phyloP scores from a whole-genome alignment of 768 basidiomycete genomes.

The Zangia roseola region DNA sequence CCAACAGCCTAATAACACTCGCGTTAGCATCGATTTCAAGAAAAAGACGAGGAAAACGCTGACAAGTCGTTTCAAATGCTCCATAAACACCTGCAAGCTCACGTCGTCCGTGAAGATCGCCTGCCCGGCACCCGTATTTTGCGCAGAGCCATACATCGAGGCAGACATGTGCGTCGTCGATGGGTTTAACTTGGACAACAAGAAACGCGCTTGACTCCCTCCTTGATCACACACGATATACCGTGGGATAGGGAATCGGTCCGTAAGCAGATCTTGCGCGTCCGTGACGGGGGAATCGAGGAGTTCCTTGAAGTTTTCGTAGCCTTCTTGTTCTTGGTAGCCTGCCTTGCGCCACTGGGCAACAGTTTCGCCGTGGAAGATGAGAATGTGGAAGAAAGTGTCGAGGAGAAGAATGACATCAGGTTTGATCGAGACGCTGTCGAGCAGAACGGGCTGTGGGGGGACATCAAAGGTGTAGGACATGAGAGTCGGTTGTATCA shows the following conservation, averaged over 20 bases:
- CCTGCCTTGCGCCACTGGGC: conserved; percentile 98
- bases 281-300: conserved; percentile 84
- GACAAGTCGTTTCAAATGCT: conserved; percentile 91
- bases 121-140: conserved; percentile 69
- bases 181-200: conserved; percentile 94
- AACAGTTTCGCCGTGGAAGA: conserved; percentile 97
- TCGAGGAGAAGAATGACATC: conserved; percentile 96
- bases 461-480: conserved; percentile 92
- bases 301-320: conserved; percentile 97
- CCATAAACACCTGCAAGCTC: conserved; percentile 97
- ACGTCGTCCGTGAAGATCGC: conserved; percentile 99
- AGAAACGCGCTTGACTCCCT: conserved; percentile 97
- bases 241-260: conserved; percentile 95
- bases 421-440: conserved; percentile 96
- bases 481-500: conserved; percentile 99
- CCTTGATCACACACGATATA: conserved; percentile 99
- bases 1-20: conserved; percentile 54
- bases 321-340: conserved; percentile 98
- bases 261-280: conserved; percentile 94
- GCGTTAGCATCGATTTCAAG: background rate
- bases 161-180: conserved; percentile 96
- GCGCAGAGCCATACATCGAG: conserved; percentile 82
- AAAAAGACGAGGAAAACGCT: conserved; percentile 25
- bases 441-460: conserved; percentile 92
- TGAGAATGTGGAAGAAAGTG: conserved; percentile 99